Conservation (phyloP, 805 yeast species). For the Candida golubevii region DNA sequence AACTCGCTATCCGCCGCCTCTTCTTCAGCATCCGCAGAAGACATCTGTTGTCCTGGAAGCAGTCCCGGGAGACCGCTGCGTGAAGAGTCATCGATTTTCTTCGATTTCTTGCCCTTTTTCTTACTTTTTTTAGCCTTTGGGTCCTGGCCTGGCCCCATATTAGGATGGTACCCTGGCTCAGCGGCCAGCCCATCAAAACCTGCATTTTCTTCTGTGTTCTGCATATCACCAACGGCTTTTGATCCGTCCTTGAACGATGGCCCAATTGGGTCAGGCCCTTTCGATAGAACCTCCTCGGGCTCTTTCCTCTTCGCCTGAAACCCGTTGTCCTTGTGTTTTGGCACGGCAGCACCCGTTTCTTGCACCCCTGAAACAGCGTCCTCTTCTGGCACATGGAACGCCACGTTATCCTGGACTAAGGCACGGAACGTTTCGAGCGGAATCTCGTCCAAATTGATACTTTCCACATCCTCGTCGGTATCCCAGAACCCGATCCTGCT, state of each 20-base stretch:
- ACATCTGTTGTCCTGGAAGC: too few relatives aligned
- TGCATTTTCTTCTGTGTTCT: too few relatives aligned
- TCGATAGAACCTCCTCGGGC: not conserved
- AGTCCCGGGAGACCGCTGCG: too few relatives aligned
- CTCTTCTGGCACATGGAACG: slow-evolving; percentile 3
- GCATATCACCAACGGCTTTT: too few relatives aligned
- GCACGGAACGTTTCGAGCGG: slow-evolving; percentile 10
- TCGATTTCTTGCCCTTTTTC: slow-evolving; percentile 2
- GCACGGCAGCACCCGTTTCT: not conserved
- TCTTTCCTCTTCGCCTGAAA: not conserved
- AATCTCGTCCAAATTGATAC: slow-evolving; percentile 15
- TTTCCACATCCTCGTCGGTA: slow-evolving; percentile 33
- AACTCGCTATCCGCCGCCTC: slow-evolving; percentile 14
- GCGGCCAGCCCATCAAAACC: too few relatives aligned
- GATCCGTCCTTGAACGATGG: too few relatives aligned
- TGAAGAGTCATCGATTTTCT: not conserved
- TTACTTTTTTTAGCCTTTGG: slow-evolving; percentile 1
- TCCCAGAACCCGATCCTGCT: slow-evolving; percentile 80
- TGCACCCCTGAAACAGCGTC: not conserved
- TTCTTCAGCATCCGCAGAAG: not conserved
- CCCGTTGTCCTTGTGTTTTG: too few relatives aligned
- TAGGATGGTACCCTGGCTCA: too few relatives aligned
- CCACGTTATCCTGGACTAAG: slow-evolving; percentile 14
- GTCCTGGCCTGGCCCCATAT: not conserved
- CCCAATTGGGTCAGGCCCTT: too few relatives aligned